phyloP scores from a whole-genome alignment of 768 basidiomycete genomes.

The Peribolospora kevripleyi region DNA sequence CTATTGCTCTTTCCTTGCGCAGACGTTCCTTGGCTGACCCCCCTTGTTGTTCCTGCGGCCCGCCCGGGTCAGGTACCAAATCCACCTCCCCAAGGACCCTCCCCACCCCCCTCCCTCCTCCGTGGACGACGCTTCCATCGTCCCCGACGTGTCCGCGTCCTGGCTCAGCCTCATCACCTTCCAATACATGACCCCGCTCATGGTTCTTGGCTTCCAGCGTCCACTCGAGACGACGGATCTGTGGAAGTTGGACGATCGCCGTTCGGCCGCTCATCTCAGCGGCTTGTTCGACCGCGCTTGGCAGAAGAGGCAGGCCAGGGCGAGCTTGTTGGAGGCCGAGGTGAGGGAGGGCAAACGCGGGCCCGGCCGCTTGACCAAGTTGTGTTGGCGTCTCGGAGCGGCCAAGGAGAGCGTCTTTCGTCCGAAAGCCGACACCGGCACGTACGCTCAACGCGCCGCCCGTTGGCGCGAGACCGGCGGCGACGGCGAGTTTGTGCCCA shows the following conservation, averaged over 20 bases:
- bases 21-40: no score
- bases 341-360: slow-evolving; percentile 33
- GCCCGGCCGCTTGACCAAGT: slow-evolving; percentile 24
- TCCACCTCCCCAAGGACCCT: no score
- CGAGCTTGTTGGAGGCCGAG: slow-evolving; percentile 3
- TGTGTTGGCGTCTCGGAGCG: neutral
- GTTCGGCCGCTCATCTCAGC: slow-evolving; percentile 30
- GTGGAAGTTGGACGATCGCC: slow-evolving; percentile 36
- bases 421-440: neutral
- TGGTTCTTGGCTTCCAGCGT: slow-evolving; percentile 39
- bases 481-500: slow-evolving; percentile 21
- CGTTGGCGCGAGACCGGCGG: neutral
- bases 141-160: neutral
- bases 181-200: slow-evolving; percentile 21
- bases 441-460: neutral
- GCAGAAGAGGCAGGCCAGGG: slow-evolving; percentile 39
- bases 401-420: neutral
- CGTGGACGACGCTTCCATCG: neutral
- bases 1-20: no score
- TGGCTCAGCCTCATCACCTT: neutral
- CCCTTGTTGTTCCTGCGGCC: no score
- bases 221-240: slow-evolving; percentile 50
- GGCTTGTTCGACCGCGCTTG: slow-evolving; percentile 31
- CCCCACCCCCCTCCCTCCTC: no score
- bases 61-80: no score